A percentile compares a stretch with the other conserved stretches of the same genome.
phyloP scores from a whole-genome alignment of 2,329 filamentous ascomycete genomes.

The Ambrosiella xylebori region DNA sequence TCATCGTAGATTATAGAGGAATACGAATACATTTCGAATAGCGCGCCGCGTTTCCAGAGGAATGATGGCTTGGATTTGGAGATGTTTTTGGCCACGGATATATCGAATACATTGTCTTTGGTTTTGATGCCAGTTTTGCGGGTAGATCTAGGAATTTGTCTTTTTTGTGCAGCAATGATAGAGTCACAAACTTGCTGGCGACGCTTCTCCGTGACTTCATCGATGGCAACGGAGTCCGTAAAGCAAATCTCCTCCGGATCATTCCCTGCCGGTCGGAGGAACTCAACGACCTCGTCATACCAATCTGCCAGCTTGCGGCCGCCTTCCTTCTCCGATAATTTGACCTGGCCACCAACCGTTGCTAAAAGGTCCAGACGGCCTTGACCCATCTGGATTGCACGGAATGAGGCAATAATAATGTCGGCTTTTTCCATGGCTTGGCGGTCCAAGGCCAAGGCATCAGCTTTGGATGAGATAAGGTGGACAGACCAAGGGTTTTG shows the following conservation, averaged over 20 bases:
- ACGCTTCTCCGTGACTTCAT: background rate
- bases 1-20: conserved; percentile 27
- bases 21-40: conserved; percentile 24
- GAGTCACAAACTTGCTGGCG: background rate
- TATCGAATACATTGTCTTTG: conserved; percentile 1
- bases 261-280: background rate
- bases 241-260: background rate
- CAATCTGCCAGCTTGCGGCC: conserved; percentile 10
- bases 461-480: conserved; percentile 15
- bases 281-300: conserved; percentile 6
- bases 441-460: conserved; percentile 5
- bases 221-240: background rate
- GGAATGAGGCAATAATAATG: conserved; percentile 22
- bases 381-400: conserved; percentile 12
- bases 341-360: conserved; percentile 9
- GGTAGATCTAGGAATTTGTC: conserved; percentile 4
- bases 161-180: background rate
- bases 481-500: conserved; percentile 15
- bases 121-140: background rate
- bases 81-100: background rate
- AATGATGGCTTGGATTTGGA: background rate
- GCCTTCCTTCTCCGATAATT: conserved; percentile 12
- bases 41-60: conserved; percentile 11
- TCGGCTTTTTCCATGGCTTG: conserved; percentile 18
- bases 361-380: conserved; percentile 9